phyloP scores from a whole-genome alignment of 106 monocot species.

The Alisma plantagoaquatica region DNA sequence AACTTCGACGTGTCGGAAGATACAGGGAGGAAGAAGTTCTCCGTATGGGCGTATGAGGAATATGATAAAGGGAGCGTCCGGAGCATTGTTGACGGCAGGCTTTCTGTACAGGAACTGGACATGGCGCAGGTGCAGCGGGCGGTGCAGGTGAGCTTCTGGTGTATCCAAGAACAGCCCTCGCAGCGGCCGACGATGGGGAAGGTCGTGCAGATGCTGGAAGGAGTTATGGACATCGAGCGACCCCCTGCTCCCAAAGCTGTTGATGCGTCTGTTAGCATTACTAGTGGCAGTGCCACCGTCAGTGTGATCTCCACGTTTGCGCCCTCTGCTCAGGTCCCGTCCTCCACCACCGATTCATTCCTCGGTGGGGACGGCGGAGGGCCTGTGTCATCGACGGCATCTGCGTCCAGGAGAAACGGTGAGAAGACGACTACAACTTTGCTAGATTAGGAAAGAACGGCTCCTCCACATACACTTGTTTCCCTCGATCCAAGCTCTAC shows the following conservation, averaged over 20 bases:
- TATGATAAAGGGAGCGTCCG: conserved; percentile 48
- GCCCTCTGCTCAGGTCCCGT: conserved; percentile 7
- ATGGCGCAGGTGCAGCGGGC: conserved; percentile 53
- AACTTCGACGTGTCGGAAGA: conserved; percentile 83
- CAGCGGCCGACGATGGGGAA: conserved; percentile 80
- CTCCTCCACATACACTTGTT: too few relatives aligned
- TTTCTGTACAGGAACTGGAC: conserved; percentile 40
- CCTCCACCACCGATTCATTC: conserved; percentile 7
- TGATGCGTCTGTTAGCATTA: conserved; percentile 15
- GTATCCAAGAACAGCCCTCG: conserved; percentile 87
- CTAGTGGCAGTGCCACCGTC: conserved; percentile 7
- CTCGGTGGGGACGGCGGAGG: not conserved
- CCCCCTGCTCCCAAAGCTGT: conserved; percentile 53
- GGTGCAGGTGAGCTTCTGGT: conserved; percentile 72
- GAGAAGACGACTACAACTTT: conserved; percentile 21
- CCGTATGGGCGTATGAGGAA: conserved; percentile 72
- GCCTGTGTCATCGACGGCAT: too few relatives aligned
- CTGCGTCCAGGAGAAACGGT: not conserved
- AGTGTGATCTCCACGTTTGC: conserved; percentile 11
- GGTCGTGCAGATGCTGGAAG: conserved; percentile 89
- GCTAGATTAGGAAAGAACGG: conserved; percentile 10
- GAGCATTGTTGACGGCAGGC: conserved; percentile 46
- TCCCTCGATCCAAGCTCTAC: too few relatives aligned
- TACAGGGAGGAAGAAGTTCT: conserved; percentile 64
- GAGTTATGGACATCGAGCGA: conserved; percentile 64